phyloP scores from a whole-genome alignment of 1,284 basidiomycete genomes.

The Athelia sp. region DNA sequence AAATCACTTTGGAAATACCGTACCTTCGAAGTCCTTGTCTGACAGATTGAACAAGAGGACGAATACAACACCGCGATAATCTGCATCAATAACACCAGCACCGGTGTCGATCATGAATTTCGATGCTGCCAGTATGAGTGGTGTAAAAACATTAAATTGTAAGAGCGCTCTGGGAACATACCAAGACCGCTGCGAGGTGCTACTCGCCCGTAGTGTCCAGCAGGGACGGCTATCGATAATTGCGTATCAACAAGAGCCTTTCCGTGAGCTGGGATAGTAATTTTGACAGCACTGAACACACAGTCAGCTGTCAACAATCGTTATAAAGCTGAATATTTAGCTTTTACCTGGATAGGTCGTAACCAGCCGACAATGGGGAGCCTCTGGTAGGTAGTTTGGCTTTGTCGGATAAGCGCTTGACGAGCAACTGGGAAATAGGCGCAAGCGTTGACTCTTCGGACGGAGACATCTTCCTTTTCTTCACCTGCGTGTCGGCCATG shows the following conservation, averaged over 20 bases:
- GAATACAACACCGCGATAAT: constrained; percentile 90
- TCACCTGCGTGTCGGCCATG: constrained; percentile 28
- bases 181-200: constrained; percentile 93
- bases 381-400: constrained; percentile 88
- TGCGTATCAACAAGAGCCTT: constrained; percentile 90
- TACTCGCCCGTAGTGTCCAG: constrained; percentile 92
- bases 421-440: constrained; percentile 57
- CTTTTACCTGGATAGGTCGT: constrained; percentile 86
- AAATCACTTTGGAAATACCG: constrained; percentile 15
- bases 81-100: constrained; percentile 94
- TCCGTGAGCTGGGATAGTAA: constrained; percentile 76
- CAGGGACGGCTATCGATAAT: constrained; percentile 88
- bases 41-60: constrained; percentile 95
- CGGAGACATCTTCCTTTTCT: constrained; percentile 56
- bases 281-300: constrained; percentile 79
- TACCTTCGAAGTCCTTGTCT: constrained; percentile 84
- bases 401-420: constrained; percentile 81
- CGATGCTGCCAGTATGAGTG: constrained; percentile 51
- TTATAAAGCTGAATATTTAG: constrained; percentile 11
- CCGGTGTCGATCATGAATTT: constrained; percentile 98
- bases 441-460: constrained; percentile 23
- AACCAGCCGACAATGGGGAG: constrained; percentile 83
- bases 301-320: no score
- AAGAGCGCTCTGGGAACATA: constrained; percentile 31
- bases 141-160: no score